Evolutionary conservation across 192 early-diverging fungal genomes (phyloP).

Genomic region (Gigaspora rosea): DNA sequence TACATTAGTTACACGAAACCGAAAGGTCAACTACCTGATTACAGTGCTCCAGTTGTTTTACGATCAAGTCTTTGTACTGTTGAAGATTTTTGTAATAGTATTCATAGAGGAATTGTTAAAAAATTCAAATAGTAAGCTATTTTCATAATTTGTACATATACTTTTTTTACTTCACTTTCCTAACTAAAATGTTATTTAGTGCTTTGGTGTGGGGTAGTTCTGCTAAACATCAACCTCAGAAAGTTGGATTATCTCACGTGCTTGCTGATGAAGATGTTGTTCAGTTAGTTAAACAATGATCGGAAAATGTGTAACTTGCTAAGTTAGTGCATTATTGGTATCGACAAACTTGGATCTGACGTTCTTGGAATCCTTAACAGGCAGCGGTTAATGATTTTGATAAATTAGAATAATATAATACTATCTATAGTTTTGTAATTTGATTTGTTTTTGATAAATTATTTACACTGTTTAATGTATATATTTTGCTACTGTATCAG

Average conservation of each 20-base stretch:
- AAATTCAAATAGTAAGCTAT: constrained; percentile 80
- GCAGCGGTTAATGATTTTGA: no score
- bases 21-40: constrained; percentile 95
- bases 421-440: no score
- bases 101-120: constrained; percentile 90
- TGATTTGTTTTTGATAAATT: no score
- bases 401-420: no score
- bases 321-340: no score
- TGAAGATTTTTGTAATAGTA: constrained; percentile 94
- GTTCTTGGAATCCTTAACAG: no score
- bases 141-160: background rate
- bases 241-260: constrained; percentile 92
- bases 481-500: no score
- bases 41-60: constrained; percentile 90
- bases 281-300: constrained; percentile 70
- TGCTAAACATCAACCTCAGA: constrained; percentile 97
- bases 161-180: background rate
- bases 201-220: constrained; percentile 94
- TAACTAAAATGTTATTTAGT: constrained; percentile 35
- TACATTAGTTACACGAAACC: constrained; percentile 74
- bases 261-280: constrained; percentile 97
- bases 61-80: constrained; percentile 66
- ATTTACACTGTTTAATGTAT: no score
- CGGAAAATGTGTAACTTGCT: background rate
- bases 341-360: no score